A percentile compares a stretch with the other conserved stretches of the same genome.
Conservation (phyloP, 1,284 basidiomycete species). For the Sparassis latifolia region DNA sequence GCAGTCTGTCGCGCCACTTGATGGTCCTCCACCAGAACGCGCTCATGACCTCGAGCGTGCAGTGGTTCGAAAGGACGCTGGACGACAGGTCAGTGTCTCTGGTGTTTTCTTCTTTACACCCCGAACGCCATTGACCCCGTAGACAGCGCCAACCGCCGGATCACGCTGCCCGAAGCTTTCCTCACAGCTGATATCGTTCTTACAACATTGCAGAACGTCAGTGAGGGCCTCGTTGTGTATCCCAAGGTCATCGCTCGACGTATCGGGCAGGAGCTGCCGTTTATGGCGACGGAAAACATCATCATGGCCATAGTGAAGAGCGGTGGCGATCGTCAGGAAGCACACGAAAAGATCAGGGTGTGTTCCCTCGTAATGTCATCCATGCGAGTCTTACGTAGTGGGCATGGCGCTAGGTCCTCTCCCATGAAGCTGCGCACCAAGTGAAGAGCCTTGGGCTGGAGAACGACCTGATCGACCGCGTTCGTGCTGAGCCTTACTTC, state of each 20-base stretch:
- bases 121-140: neutral
- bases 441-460: conserved; percentile 94
- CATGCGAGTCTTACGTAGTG: no score
- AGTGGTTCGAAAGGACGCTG: conserved; percentile 96
- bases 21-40: conserved; percentile 93
- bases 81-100: conserved; percentile 68
- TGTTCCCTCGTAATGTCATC: conserved; percentile 10
- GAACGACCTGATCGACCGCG: conserved; percentile 93
- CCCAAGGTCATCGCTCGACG: conserved; percentile 91
- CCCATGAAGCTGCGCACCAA: conserved; percentile 90
- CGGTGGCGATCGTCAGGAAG: conserved; percentile 94
- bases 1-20: conserved; percentile 88
- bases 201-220: conserved; percentile 93
- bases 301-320: conserved; percentile 98
- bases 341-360: conserved; percentile 94
- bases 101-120: neutral
- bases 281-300: conserved; percentile 99
- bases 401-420: conserved; percentile 55
- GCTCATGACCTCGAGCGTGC: conserved; percentile 85
- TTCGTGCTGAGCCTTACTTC: conserved; percentile 65
- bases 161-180: conserved; percentile 96
- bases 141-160: conserved; percentile 86
- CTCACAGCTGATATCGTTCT: conserved; percentile 96
- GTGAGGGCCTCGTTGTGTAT: conserved; percentile 96
- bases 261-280: conserved; percentile 93